phyloP scores from a whole-genome alignment of 495 filamentous ascomycete species.

The Peziza echinospora region DNA sequence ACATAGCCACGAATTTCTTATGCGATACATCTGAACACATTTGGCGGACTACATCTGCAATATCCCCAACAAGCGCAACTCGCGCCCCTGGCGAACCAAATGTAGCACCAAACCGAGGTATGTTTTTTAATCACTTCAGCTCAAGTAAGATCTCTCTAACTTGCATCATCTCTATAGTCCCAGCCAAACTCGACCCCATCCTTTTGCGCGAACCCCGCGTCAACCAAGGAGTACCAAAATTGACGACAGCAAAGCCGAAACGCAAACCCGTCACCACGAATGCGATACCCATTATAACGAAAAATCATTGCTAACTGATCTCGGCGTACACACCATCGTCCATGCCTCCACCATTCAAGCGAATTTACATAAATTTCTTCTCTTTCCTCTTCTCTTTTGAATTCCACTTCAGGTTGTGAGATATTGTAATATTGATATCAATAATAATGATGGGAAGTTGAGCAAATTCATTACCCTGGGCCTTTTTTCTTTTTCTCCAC shows the following conservation, averaged over 20 bases:
- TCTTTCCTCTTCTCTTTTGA: no score
- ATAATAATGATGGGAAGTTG: no score
- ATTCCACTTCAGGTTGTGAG: no score
- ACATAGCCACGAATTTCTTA: slow-evolving; percentile 32
- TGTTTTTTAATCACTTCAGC: slow-evolving; percentile 12
- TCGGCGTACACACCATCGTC: no score
- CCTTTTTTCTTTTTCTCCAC: no score
- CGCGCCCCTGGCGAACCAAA: slow-evolving; percentile 50
- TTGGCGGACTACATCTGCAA: slow-evolving; percentile 63
- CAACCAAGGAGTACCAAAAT: slow-evolving; percentile 23
- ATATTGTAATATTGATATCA: no score
- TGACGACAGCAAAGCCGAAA: slow-evolving; percentile 7
- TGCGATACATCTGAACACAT: slow-evolving; percentile 74
- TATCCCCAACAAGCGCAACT: slow-evolving; percentile 37
- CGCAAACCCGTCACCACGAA: neutral
- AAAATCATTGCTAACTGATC: neutral
- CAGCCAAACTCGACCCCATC: slow-evolving; percentile 60
- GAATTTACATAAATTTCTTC: no score
- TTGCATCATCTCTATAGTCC: slow-evolving; percentile 35
- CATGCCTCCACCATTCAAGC: no score
- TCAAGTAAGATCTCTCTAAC: no score
- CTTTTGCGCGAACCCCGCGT: slow-evolving; percentile 51
- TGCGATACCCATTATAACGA: neutral
- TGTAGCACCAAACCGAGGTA: slow-evolving; percentile 36
- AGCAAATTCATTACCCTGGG: no score